phyloP scores from a whole-genome alignment of 768 basidiomycete species.

The Pleurotus eryngii region DNA sequence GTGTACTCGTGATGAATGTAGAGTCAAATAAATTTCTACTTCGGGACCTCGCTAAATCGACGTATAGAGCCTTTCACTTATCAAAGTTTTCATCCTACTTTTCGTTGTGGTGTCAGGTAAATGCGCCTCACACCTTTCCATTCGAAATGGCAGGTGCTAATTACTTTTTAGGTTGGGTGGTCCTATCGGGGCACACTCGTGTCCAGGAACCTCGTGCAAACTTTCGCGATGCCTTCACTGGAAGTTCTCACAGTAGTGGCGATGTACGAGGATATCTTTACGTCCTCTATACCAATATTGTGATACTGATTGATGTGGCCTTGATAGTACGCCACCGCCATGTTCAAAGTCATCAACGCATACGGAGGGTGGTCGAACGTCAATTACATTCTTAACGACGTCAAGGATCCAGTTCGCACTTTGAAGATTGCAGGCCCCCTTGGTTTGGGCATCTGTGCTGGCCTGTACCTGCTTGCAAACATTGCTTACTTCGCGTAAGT shows the following conservation, averaged over 20 bases:
- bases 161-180: constrained; percentile 45
- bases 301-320: neutral
- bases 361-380: constrained; percentile 52
- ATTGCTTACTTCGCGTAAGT: constrained; percentile 50
- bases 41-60: constrained; percentile 20
- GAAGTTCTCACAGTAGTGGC: constrained; percentile 46
- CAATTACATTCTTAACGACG: constrained; percentile 60
- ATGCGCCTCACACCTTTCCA: neutral
- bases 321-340: constrained; percentile 56
- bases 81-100: constrained; percentile 51
- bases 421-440: constrained; percentile 61
- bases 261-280: constrained; percentile 28
- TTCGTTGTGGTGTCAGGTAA: constrained; percentile 48
- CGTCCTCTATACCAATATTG: neutral
- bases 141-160: neutral
- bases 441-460: constrained; percentile 49
- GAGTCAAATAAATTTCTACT: constrained; percentile 3
- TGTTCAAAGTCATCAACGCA: constrained; percentile 50
- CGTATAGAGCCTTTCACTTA: constrained; percentile 42
- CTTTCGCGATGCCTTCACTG: constrained; percentile 52
- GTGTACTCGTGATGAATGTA: constrained; percentile 57
- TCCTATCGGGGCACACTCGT: constrained; percentile 48
- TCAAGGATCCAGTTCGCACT: constrained; percentile 56
- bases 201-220: constrained; percentile 49
- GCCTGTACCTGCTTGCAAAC: constrained; percentile 54